These are phyloP conservation scores for Paratrimastix pyriformis DNA, from an alignment of 78 protist genomes.

Conservation along the genomic window DNA sequence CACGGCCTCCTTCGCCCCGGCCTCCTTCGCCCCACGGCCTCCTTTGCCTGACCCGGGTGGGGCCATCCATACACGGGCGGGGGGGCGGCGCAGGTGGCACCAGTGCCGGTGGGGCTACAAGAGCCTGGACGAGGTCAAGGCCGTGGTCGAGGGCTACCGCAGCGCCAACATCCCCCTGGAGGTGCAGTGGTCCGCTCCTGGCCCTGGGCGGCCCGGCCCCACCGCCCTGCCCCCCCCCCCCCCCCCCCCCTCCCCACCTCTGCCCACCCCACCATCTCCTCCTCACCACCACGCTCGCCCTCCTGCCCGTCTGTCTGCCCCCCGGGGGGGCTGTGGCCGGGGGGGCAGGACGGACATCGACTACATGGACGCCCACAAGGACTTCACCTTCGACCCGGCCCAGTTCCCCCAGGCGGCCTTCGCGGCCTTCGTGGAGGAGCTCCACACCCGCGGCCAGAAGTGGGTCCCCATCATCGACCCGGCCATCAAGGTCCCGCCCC, in stretches of 20 bases:
- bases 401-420: constrained; percentile 30
- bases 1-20: no score
- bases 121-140: constrained; percentile 27
- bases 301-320: no score
- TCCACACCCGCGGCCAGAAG: constrained; percentile 48
- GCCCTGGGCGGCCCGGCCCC: no score
- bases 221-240: no score
- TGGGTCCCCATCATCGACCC: constrained; percentile 66
- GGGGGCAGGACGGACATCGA: constrained; percentile 38
- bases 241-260: no score
- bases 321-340: no score
- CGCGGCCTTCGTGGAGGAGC: constrained; percentile 11
- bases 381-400: constrained; percentile 56
- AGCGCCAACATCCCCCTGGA: constrained; percentile 52
- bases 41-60: no score
- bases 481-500: constrained; percentile 52
- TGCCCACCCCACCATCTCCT: no score
- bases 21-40: no score
- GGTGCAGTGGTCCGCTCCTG: constrained; percentile 59
- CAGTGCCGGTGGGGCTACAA: constrained; percentile 69
- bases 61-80: no score
- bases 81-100: constrained; percentile 63
- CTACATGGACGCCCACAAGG: constrained; percentile 53
- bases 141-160: constrained; percentile 33
- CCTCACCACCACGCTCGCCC: no score